These are phyloP conservation scores for Vitis hybrid DNA, from an alignment of 177 flowering plant species.

Conservation along the genomic window DNA sequence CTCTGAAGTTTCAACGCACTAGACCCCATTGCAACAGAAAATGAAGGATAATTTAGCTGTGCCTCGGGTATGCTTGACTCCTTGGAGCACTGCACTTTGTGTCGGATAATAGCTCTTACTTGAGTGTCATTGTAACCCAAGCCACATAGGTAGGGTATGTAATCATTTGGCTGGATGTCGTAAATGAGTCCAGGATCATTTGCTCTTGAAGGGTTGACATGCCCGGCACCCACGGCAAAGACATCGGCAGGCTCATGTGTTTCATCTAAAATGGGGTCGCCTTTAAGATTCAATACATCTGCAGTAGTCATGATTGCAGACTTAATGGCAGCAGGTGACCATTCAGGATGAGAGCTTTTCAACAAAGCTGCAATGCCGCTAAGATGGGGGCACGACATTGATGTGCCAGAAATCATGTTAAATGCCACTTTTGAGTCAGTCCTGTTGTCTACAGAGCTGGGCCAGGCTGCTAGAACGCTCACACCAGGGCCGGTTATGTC, in stretches of 20 bases:
- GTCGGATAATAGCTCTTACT: constrained; percentile 15
- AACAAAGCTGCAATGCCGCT: constrained; percentile 44
- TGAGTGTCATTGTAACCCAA: constrained; percentile 23
- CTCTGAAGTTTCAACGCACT: no score
- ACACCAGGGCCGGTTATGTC: constrained; percentile 44
- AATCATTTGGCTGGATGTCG: constrained; percentile 27
- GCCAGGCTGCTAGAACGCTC: constrained; percentile 42
- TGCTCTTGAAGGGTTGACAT: constrained; percentile 38
- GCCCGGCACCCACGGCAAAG: constrained; percentile 35
- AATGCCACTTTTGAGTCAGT: constrained; percentile 1
- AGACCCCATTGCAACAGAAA: no score
- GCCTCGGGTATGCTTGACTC: constrained; percentile 19
- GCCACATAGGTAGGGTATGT: constrained; percentile 36
- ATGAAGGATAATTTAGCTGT: constrained; percentile 3
- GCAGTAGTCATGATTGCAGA: constrained; percentile 38
- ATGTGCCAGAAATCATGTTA: constrained; percentile 36
- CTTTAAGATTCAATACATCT: background rate
- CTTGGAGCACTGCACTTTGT: constrained; percentile 17
- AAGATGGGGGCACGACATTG: constrained; percentile 51
- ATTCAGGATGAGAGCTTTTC: constrained; percentile 28
- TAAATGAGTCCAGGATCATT: constrained; percentile 36
- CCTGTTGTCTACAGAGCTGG: constrained; percentile 8
- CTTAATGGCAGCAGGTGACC: constrained; percentile 36
- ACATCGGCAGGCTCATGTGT: constrained; percentile 20
- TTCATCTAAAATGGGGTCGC: constrained; percentile 22